These are phyloP conservation scores for Gloeophyllum trabeum DNA, from an alignment of 768 basidiomycete species.

Conservation along the genomic window DNA sequence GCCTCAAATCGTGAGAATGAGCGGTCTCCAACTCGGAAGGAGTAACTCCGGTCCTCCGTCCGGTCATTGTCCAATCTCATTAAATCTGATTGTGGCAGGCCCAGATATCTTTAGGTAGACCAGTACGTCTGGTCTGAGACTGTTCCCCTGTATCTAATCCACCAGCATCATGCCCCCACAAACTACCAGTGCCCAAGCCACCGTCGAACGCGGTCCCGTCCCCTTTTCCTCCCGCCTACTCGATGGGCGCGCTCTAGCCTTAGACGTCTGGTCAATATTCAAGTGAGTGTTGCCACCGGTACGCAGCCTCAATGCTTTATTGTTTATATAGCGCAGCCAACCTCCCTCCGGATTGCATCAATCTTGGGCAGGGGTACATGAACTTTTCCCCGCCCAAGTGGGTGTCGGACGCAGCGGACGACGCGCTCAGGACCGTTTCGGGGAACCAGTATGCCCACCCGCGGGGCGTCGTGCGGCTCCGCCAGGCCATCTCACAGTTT, in stretches of 20 bases:
- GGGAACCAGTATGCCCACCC: slow-evolving; percentile 89
- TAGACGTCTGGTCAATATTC: slow-evolving; percentile 90
- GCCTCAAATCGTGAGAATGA: no score
- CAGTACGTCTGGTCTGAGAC: no score
- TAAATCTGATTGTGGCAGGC: no score
- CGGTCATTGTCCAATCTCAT: no score
- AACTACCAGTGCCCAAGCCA: no score
- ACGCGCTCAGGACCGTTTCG: slow-evolving; percentile 49
- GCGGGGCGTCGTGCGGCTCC: slow-evolving; percentile 76
- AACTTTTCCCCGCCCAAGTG: slow-evolving; percentile 81
- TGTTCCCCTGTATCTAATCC: no score
- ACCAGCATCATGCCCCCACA: no score
- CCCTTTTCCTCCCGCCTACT: slow-evolving; percentile 61
- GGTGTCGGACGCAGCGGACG: slow-evolving; percentile 63
- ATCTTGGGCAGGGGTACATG: slow-evolving; percentile 89
- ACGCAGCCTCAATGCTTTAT: slow-evolving; percentile 3
- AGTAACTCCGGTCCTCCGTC: no score
- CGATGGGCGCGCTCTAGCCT: slow-evolving; percentile 66
- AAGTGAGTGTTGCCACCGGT: slow-evolving; percentile 36
- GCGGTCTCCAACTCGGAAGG: no score
- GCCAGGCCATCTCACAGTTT: slow-evolving; percentile 76
- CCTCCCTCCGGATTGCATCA: slow-evolving; percentile 85
- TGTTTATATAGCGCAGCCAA: slow-evolving; percentile 61
- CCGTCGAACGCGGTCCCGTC: no score
- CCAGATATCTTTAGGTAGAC: no score